Evolutionary conservation across 2,329 filamentous ascomycete genomes (phyloP), one percentile per base, ranked within the genome.

Genomic region (Colletotrichum agaves): DNA sequence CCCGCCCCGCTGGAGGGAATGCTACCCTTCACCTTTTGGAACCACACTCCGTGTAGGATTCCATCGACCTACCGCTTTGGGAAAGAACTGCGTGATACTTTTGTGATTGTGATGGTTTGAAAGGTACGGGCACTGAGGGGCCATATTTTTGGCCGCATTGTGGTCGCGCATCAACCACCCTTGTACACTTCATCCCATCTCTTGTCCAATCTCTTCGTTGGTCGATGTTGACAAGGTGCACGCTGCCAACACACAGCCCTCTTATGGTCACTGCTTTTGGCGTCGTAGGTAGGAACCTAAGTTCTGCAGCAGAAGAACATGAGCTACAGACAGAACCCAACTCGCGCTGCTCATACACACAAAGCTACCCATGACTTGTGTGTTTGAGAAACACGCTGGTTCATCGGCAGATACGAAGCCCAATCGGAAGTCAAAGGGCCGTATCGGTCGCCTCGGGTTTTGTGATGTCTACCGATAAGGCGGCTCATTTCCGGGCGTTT

Each of bases 21-120:
- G 43, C 27, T 39, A 37, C 37, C 17, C 47, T 39, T 23, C 10
- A 17, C n/a, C 15, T 31, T 58, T 52, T 52, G 23, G 2, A n/a
- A 12, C 19, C 23, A 15, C 46, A 15, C 46, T 57, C 59, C 57
- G 17, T 37, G 27, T 33, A 2, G 43, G 43, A 11, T 63, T 62
- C 59, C 44, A 50, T 44, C 17, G 50, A 37, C 33, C 39, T 57
- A 15, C 63, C 19, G 8, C 19, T 57, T 46, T 52, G 50, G 52
- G 63, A 49, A 8, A 39, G 33, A 15, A 27, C 33, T 17, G n/a
- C 47, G 19, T 46, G 39, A 47, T 41, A 7, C 27, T 27, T 7
- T 27, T 27, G 4, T 7, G 4, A 27, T 19, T 11, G 39, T 13
- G n/a, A 5, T 19, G 35, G 35, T 37, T 15, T 27, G 27, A 15